Evolutionary conservation across 139 green algal species (phyloP), one percentile per base, ranked within the genome.

Genomic region (Monoraphidium neglectum): DNA sequence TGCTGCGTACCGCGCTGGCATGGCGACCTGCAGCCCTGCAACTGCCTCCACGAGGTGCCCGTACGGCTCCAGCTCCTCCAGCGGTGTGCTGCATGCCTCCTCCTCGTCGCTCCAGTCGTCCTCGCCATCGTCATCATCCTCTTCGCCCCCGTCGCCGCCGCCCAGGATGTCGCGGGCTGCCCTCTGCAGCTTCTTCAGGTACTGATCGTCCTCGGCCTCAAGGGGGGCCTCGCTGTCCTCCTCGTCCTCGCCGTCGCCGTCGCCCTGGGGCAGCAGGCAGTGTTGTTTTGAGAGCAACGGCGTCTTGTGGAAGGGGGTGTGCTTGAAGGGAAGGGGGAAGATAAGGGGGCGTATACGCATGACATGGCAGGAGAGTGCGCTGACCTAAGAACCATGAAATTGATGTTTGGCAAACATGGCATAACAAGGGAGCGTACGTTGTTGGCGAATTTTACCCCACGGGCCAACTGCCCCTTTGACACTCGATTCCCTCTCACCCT

Each of bases 21-120:
- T 76, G 46, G 56, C 35, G 4, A 33, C 46, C 82, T 94, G 86
- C 69, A 97, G n/a, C 15, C 38, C 68, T 8, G 38, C 65, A 47
- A 97, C 66, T 15, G 82, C 79, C 21, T 95, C 86, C 8, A 84
- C 80, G 59, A 97, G 92, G 0, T 72, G 49, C 28, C 87, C 47
- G 61, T 90, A 96, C 35, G 90, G 86, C 60, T 95, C 88, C 13
- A 94, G 76, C 21, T 81, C 69, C 40, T 95, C 90, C 26, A 96
- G 77, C 3, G 93, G 87, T 0, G 82, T 90, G 26, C 76, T 60
- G n/a, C 70, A 21, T 1, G 35, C 37, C 68, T 72, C 68, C 18
- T 77, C 77, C 1, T 68, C 56, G 16, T 77, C 77, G 28, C 69
- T 67, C n/a, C 70, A 70, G 26, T 79, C 75, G 26, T 79, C 69